phyloP scores from a whole-genome alignment of 306 rosid species.

The Casuarina cunninghamiana region DNA sequence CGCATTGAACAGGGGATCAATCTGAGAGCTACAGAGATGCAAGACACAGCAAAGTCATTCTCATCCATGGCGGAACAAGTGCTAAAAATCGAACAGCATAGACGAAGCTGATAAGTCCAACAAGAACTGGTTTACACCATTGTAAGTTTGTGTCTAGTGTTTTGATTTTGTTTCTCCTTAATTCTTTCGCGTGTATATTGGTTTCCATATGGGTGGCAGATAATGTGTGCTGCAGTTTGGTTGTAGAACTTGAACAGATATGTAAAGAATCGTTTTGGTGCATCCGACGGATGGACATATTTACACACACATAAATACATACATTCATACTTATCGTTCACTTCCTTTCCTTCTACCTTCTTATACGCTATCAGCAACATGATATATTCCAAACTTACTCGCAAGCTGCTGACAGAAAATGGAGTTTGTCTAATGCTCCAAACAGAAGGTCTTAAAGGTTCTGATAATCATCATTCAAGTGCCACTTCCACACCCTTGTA shows the following conservation, averaged over 20 bases:
- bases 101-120: conserved; percentile 32
- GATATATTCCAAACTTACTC: not conserved
- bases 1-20: conserved; percentile 55
- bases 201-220: not conserved
- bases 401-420: not conserved
- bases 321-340: not conserved
- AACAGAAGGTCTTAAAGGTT: not conserved
- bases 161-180: conserved; percentile 5
- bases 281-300: not conserved
- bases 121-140: not conserved
- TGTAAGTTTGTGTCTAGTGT: conserved; percentile 1
- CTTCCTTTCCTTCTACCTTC: not conserved
- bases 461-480: not conserved
- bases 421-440: not conserved
- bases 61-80: conserved; percentile 79
- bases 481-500: not conserved
- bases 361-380: not conserved
- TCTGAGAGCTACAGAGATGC: conserved; percentile 61
- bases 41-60: conserved; percentile 77
- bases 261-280: not conserved
- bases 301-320: not conserved
- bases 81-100: conserved; percentile 61
- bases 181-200: conserved; percentile 1
- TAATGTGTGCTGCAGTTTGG: not conserved
- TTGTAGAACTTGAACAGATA: not conserved